Evolutionary conservation across 75 land plant species (phyloP).

Genomic region (Picea glauca): DNA sequence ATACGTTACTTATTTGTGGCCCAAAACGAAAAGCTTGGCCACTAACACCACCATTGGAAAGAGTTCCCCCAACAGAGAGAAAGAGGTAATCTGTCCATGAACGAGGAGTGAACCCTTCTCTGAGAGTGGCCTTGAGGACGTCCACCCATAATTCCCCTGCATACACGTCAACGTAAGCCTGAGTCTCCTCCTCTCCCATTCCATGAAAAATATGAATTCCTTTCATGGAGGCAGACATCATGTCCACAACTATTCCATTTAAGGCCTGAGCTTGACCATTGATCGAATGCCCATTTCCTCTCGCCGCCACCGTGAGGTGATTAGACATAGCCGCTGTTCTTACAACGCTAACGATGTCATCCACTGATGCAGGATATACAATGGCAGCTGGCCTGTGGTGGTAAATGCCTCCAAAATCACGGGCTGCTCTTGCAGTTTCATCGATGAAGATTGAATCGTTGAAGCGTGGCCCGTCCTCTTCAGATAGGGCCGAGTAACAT

Average conservation of each 20-base stretch:
- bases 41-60: conserved; percentile 46
- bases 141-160: conserved; percentile 77
- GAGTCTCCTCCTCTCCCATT: neutral
- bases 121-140: conserved; percentile 9
- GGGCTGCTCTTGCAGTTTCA: conserved; percentile 2
- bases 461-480: neutral
- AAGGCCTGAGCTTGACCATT: conserved; percentile 51
- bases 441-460: neutral
- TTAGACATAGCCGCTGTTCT: conserved; percentile 12
- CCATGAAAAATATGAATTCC: conserved; percentile 11
- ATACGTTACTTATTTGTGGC: conserved; percentile 30
- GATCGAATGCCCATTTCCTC: conserved; percentile 47
- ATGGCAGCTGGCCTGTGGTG: conserved; percentile 30
- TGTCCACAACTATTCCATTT: conserved; percentile 42
- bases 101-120: conserved; percentile 39
- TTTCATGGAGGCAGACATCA: conserved; percentile 13
- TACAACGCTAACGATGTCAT: conserved; percentile 24
- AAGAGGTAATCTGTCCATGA: conserved; percentile 45
- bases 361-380: conserved; percentile 22
- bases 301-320: conserved; percentile 20
- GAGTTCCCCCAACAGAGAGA: conserved; percentile 51
- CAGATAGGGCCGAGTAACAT: neutral
- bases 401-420: conserved; percentile 25
- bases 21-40: conserved; percentile 46
- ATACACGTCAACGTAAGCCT: conserved; percentile 36